Base-by-base conservation (phyloP, 1,139 yeast genomes). In the Suhomyces guaymorum region DNA sequence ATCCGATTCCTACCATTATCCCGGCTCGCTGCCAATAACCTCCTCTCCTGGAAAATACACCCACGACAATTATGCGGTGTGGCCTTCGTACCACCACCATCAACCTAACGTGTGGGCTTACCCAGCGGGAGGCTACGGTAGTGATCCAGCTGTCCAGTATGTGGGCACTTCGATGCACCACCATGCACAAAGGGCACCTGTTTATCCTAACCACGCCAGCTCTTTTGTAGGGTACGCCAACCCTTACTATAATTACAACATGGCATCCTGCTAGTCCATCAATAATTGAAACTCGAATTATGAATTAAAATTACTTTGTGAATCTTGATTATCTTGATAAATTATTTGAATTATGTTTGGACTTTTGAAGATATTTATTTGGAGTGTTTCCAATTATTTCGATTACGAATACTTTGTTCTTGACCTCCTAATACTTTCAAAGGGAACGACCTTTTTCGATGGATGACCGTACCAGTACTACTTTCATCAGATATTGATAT, bases 201-300 rank as follows among this genome's bases (percentile, higher is more conserved):
- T n/a, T n/a, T n/a, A n/a, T n/a, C n/a, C n/a, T n/a, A n/a, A 33
- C 15, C 39, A 29, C 12, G 15, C 25, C 12, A 23, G 12, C 21
- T 44, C 38, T 25, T 52, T 55, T 44, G 65, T 62, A 28, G 70
- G 71, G n/a, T 66, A 64, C 42, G 48, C 66, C 17, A 66, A 66
- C 39, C 71, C 72, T 13, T 66, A 63, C 46, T 65, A 62, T 46
- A 52, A 55, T 23, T 61, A 55, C 37, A 59, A 57, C 47, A 56
- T 62, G 61, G 63, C 67, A 28, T 52, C 64, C 17, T 63, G 67
- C 44, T 62, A 49, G n/a, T n/a, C n/a, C n/a, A n/a, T n/a, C n/a
- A n/a, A n/a, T n/a, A n/a, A n/a, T n/a, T n/a, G n/a, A n/a, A n/a
- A n/a, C n/a, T n/a, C n/a, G n/a, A n/a, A n/a, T n/a, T n/a, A n/a